Conservation (phyloP, 148 eudicot species). For the Nepenthes gracilis region DNA sequence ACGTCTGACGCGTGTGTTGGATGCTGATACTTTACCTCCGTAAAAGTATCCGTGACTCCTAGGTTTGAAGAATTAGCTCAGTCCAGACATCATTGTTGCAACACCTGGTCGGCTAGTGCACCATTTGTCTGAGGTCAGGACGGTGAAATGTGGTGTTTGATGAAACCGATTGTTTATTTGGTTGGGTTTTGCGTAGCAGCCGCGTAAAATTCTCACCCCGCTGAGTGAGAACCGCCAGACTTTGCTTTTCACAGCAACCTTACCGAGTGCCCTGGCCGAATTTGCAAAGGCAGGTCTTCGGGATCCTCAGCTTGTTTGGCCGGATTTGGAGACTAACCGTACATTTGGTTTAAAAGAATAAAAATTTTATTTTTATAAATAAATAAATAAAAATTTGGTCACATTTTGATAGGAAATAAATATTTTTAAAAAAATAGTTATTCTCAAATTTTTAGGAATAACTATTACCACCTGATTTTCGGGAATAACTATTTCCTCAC, state of each 20-base stretch:
- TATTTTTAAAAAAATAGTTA: too few relatives aligned
- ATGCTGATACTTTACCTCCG: too few relatives aligned
- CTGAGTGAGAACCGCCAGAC: constrained; percentile 82
- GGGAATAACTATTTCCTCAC: too few relatives aligned
- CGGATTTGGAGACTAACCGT: constrained; percentile 73
- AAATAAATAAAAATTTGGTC: too few relatives aligned
- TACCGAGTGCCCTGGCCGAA: constrained; percentile 84
- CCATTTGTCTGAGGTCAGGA: constrained; percentile 75
- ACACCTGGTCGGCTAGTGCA: constrained; percentile 98
- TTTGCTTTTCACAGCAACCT: constrained; percentile 89
- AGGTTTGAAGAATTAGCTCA: constrained; percentile 93
- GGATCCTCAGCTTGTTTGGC: constrained; percentile 73
- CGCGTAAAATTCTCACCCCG: constrained; percentile 55
- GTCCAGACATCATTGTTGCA: constrained; percentile 83
- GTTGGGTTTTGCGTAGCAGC: constrained; percentile 95
- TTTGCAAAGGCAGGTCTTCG: constrained; percentile 95
- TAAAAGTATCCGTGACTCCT: too few relatives aligned
- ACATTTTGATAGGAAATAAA: too few relatives aligned
- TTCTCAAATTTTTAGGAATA: too few relatives aligned
- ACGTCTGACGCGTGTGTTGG: too few relatives aligned
- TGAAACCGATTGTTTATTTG: constrained; percentile 91
- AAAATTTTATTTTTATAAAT: too few relatives aligned
- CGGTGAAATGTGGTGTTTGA: constrained; percentile 92
- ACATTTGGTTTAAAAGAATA: too few relatives aligned
- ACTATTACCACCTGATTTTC: too few relatives aligned